phyloP scores from a whole-genome alignment of 106 monocot genomes.

The Dendrobium officinale region DNA sequence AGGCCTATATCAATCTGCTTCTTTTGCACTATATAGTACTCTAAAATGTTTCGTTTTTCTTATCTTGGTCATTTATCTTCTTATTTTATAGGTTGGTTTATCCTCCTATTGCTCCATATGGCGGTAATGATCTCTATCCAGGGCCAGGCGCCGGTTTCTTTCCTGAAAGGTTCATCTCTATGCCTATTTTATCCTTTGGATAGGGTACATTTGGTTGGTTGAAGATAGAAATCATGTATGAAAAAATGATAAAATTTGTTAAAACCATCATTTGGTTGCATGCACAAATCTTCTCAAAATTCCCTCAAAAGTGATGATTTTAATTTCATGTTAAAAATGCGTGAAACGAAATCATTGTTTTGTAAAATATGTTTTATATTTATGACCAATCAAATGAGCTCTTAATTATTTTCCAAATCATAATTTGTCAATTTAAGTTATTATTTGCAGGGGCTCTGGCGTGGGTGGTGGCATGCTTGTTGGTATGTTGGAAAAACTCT shows the following conservation, averaged over 20 bases:
- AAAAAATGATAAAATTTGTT: background rate
- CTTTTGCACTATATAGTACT: background rate
- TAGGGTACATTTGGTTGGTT: background rate
- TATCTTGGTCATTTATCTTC: background rate
- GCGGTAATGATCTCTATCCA: constrained; percentile 50
- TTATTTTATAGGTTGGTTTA: constrained; percentile 35
- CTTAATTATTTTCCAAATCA: background rate
- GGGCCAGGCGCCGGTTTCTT: constrained; percentile 68
- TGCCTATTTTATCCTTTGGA: background rate
- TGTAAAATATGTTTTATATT: background rate
- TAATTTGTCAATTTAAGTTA: background rate
- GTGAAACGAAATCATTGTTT: background rate
- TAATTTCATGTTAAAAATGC: background rate
- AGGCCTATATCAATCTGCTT: background rate
- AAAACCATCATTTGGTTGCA: background rate
- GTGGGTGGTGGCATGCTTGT: constrained; percentile 71
- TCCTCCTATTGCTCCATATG: constrained; percentile 54
- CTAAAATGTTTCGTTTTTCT: background rate
- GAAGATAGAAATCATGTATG: background rate
- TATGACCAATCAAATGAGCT: too few species aligned
- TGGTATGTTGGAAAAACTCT: constrained; percentile 33
- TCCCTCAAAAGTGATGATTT: background rate
- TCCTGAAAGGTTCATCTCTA: constrained; percentile 46
- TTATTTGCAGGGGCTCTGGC: constrained; percentile 36
- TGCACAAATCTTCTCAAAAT: background rate